phyloP scores from a whole-genome alignment of 345 rosid species.

The Limnanthes douglasii region DNA sequence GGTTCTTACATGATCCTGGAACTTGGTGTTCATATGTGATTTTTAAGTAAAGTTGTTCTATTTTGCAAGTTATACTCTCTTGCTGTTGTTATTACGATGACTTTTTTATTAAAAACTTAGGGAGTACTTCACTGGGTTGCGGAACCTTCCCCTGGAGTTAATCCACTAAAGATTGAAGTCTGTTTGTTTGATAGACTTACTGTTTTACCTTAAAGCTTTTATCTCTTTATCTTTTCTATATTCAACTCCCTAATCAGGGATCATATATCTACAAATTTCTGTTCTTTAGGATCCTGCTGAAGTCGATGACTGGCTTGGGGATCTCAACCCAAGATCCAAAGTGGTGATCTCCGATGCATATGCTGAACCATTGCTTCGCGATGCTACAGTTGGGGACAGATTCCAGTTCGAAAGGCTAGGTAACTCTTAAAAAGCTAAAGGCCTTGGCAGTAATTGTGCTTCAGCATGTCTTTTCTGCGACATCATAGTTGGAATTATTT shows the following conservation, averaged over 20 bases:
- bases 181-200: constrained; percentile 83
- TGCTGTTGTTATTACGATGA: no score
- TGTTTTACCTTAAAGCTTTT: no score
- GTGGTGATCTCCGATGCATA: constrained; percentile 38
- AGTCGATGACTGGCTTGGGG: constrained; percentile 70
- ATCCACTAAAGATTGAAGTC: constrained; percentile 75
- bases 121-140: constrained; percentile 98
- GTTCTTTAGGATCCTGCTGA: constrained; percentile 89
- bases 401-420: constrained; percentile 97
- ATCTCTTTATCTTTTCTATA: no score
- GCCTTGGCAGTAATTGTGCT: no score
- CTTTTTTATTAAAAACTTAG: no score
- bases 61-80: no score
- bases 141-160: constrained; percentile 45
- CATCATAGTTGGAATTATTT: no score
- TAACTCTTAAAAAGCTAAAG: no score
- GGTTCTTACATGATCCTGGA: constrained; percentile 20
- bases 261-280: no score
- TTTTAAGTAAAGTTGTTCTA: neutral
- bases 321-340: constrained; percentile 64
- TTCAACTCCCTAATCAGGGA: no score
- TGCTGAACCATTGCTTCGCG: constrained; percentile 41
- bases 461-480: no score
- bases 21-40: neutral
- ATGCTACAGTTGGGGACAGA: constrained; percentile 46